Conservation (phyloP, 768 basidiomycete species). For the Pisolithus orientalis region DNA sequence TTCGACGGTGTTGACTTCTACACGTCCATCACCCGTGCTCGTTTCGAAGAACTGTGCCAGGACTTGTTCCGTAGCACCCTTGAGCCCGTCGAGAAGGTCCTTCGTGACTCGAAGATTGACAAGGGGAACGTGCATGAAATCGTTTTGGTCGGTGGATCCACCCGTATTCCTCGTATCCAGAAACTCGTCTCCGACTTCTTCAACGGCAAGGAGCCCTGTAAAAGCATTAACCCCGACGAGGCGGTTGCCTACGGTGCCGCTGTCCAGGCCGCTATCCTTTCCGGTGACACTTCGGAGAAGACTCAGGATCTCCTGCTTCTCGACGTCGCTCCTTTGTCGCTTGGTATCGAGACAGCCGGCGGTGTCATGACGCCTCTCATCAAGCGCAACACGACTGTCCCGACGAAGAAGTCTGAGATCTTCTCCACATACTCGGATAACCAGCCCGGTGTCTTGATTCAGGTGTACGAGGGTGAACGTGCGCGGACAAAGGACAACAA, state of each 20-base stretch:
- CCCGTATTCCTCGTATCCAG: constrained; percentile 95
- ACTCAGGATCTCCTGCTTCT: constrained; percentile 94
- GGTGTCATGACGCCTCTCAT: constrained; percentile 99
- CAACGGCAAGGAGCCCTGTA: constrained; percentile 98
- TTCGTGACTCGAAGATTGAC: constrained; percentile 97
- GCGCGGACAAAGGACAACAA: constrained; percentile 99
- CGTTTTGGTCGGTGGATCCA: constrained; percentile 96
- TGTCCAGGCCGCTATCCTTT: constrained; percentile 96
- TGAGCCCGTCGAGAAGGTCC: constrained; percentile 96
- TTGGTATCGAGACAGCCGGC: constrained; percentile 97
- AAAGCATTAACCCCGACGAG: constrained; percentile 99
- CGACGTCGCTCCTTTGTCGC: constrained; percentile 85
- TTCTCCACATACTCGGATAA: constrained; percentile 99
- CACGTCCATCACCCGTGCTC: constrained; percentile 95
- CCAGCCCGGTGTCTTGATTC: constrained; percentile 97
- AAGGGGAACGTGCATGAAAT: constrained; percentile 95
- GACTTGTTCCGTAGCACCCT: constrained; percentile 92
- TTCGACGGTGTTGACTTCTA: constrained; percentile 98
- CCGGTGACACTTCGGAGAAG: constrained; percentile 97
- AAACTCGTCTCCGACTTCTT: constrained; percentile 99
- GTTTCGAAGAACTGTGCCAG: constrained; percentile 94
- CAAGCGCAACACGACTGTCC: constrained; percentile 97
- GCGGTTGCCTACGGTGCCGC: constrained; percentile 98
- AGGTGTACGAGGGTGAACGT: constrained; percentile 98
- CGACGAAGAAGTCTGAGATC: constrained; percentile 97